Evolutionary conservation across 805 yeast species (phyloP), one percentile per base, ranked within the genome.

Genomic region (Sugiyamaella americana): DNA sequence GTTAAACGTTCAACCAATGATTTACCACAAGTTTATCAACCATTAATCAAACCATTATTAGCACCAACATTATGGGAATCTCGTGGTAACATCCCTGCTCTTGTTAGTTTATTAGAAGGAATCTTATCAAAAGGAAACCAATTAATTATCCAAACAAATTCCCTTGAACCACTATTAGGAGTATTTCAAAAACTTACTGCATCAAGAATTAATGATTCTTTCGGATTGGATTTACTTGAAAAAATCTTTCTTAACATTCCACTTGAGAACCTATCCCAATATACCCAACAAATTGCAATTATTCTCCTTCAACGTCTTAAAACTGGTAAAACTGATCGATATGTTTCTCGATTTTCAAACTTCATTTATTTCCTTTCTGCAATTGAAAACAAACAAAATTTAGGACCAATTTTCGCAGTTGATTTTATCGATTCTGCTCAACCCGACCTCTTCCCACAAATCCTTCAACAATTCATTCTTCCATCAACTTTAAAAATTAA

Each of bases 41-140:
- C 76, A 47, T 70, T 93, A 41, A 73, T 87, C 18, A 80, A 80
- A 53, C 98, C 98, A 1, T 68, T 93, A 39, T 70, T 93, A 56
- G 78, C 95, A 1, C 97, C 98, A n/a, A 64, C 79, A 4, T 82
- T 89, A 32, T 93, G 98, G 98, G 98, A 93, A 63, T 78, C 77
- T 51, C 75, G 80, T 53, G 98, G 98, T 13, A 93, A 91, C 56
- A 80, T 91, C 30, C 98, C 98, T 2, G 97, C 96, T 1, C 78
- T 91, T 18, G 82, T 94, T 0, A 77, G 96, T 56, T 70, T 93
- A 43, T 69, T 93, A 35, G 75, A 79, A 46, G 80, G 87, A 4
- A 80, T 91, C 18, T 66, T 84, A 29, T 64, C 64, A 39, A 78
- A 75, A 40, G 65, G 67, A 3, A 53, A 58, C 17, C 37, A 48